Evolutionary conservation across 78 protist genomes (phyloP).

Genomic region (Polysphondylium violaceum): DNA sequence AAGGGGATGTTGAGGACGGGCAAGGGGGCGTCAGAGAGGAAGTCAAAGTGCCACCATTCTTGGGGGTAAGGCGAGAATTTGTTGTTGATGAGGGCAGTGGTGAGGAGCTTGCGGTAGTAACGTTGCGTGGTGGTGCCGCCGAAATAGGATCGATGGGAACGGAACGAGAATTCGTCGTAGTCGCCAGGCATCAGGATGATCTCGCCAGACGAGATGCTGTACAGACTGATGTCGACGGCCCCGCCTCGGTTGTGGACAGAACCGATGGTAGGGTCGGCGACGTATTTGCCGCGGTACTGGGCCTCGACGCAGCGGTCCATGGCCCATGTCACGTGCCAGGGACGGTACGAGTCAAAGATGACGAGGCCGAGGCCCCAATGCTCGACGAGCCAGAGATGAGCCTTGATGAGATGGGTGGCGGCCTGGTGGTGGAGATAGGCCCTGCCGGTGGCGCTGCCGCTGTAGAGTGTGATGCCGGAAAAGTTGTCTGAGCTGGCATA

Average conservation of each 20-base stretch:
- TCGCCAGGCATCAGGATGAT: slow-evolving; percentile 50
- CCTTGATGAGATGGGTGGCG: slow-evolving; percentile 10
- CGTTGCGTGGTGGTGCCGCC: slow-evolving; percentile 59
- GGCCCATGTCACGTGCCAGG: slow-evolving; percentile 69
- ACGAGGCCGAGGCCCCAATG: slow-evolving; percentile 48
- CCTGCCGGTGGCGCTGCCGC: not conserved
- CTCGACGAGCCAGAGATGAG: slow-evolving; percentile 40
- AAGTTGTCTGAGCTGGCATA: slow-evolving; percentile 69
- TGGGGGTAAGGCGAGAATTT: slow-evolving; percentile 18
- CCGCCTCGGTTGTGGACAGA: slow-evolving; percentile 75
- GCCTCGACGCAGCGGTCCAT: slow-evolving; percentile 4
- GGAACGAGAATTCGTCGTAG: slow-evolving; percentile 47
- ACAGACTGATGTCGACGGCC: slow-evolving; percentile 52
- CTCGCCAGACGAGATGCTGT: slow-evolving; percentile 9
- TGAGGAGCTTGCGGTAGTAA: slow-evolving; percentile 43
- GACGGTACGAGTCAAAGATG: slow-evolving; percentile 42
- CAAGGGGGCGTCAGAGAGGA: not conserved
- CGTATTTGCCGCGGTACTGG: slow-evolving; percentile 43
- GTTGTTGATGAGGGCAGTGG: slow-evolving; percentile 46
- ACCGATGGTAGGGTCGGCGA: slow-evolving; percentile 46
- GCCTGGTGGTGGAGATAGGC: slow-evolving; percentile 47
- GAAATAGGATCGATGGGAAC: slow-evolving; percentile 57
- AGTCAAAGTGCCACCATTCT: slow-evolving; percentile 81
- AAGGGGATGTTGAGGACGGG: slow-evolving; percentile 58
- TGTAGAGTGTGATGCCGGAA: slow-evolving; percentile 20